Conservation (phyloP, 257 asterid species). For the Schizonepeta tenuifolia region DNA sequence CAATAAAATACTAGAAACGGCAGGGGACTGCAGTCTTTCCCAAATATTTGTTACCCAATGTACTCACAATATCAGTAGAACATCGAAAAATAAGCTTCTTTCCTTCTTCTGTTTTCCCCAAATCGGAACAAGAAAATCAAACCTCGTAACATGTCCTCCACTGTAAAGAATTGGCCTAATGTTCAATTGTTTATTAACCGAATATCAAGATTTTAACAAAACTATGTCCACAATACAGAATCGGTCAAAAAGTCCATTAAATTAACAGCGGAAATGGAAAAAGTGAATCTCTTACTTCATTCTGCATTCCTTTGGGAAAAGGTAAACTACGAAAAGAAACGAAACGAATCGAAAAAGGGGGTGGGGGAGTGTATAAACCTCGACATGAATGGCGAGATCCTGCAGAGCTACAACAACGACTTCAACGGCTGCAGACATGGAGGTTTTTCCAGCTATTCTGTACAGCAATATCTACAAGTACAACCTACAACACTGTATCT, state of each 20-base stretch:
- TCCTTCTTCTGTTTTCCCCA: background rate
- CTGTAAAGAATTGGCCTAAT: slow-evolving; percentile 14
- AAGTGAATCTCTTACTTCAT: background rate
- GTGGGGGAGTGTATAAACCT: slow-evolving; percentile 40
- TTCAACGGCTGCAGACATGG: slow-evolving; percentile 53
- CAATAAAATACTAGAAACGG: background rate
- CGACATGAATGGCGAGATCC: slow-evolving; percentile 45
- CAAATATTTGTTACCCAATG: background rate
- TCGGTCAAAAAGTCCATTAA: background rate
- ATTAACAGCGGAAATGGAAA: background rate
- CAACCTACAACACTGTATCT: slow-evolving; percentile 18
- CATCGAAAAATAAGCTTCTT: background rate
- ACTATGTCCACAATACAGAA: slow-evolving; percentile 22
- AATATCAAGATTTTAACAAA: background rate
- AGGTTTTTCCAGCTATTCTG: slow-evolving; percentile 19
- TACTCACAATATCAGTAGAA: background rate
- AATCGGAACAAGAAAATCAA: slow-evolving; percentile 13
- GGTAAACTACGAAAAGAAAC: background rate
- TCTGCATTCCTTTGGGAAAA: background rate
- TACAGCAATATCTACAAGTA: slow-evolving; percentile 27
- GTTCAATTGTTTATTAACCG: background rate
- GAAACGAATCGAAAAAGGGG: background rate
- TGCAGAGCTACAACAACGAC: slow-evolving; percentile 40
- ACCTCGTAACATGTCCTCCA: background rate
- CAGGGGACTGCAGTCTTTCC: background rate